Conservation (phyloP, 2,329 filamentous ascomycete genomes). For the Diaporthe vexans region DNA sequence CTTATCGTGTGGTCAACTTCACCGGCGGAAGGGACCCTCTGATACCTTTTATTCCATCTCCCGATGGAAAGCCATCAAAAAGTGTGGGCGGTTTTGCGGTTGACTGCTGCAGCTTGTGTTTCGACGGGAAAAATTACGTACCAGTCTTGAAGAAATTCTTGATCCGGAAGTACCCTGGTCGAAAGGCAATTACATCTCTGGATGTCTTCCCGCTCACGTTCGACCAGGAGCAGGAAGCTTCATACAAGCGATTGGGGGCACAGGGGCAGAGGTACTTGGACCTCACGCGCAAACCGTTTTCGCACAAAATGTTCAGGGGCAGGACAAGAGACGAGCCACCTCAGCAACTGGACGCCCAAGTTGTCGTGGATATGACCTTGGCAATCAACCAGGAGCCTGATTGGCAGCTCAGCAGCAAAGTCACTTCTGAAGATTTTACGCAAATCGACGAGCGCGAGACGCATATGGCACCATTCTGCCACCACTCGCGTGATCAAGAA, state of each 20-base stretch:
- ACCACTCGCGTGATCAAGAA: accelerated
- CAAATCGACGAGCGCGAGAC: neutral
- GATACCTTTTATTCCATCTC: accelerated
- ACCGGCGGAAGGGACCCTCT: neutral
- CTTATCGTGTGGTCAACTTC: constrained; percentile 18
- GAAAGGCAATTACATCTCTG: neutral
- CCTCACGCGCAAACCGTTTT: constrained; percentile 17
- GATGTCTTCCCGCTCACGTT: constrained; percentile 12
- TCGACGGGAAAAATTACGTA: constrained; percentile 1
- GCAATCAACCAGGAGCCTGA: constrained; percentile 17
- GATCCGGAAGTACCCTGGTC: neutral
- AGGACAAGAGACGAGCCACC: constrained; percentile 35
- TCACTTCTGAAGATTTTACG: neutral
- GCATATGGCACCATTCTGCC: neutral
- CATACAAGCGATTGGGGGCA: neutral
- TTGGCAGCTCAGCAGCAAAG: neutral
- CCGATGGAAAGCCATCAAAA: no score
- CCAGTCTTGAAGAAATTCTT: neutral
- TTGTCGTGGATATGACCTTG: constrained; percentile 34
- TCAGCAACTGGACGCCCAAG: constrained; percentile 34
- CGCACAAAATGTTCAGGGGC: constrained; percentile 31
- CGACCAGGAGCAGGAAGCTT: neutral
- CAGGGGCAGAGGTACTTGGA: constrained; percentile 8
- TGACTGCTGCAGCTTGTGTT: constrained; percentile 14
- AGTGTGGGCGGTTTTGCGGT: neutral